Conservation (phyloP, 768 basidiomycete genomes). For the Boletus rufocinnamomeus region DNA sequence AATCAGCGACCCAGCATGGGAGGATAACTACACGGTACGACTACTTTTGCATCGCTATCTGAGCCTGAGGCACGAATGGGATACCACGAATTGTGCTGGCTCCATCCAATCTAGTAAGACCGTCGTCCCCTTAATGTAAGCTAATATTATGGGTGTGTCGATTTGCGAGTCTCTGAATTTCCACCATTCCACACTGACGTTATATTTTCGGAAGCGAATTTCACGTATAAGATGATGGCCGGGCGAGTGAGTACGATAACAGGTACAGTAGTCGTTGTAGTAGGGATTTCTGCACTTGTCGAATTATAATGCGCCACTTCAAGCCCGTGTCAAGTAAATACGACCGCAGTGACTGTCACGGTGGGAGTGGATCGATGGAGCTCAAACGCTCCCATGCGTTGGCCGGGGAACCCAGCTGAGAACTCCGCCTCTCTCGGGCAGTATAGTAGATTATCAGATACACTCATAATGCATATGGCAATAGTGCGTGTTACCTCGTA, state of each 20-base stretch:
- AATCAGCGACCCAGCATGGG: not conserved
- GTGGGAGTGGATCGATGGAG: not conserved
- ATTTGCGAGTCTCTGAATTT: not conserved
- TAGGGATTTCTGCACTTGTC: not conserved
- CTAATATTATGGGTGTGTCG: not conserved
- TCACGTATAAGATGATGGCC: not conserved
- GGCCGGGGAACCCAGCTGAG: not conserved
- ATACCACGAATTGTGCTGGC: not conserved
- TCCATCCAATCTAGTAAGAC: no score
- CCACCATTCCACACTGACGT: no score
- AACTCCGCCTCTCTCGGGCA: not conserved
- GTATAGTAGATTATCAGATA: no score
- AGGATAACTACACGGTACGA: not conserved
- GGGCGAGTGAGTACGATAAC: not conserved
- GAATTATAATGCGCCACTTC: not conserved
- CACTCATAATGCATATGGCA: no score
- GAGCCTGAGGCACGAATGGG: not conserved
- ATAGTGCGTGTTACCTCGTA: no score
- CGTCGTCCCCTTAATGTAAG: not conserved
- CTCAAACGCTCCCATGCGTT: not conserved
- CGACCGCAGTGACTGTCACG: not conserved
- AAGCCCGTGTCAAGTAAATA: not conserved
- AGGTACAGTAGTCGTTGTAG: not conserved
- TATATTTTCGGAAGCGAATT: not conserved
- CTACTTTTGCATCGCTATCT: not conserved